phyloP scores from a whole-genome alignment of 306 rosid species.

The Quercus robur region DNA sequence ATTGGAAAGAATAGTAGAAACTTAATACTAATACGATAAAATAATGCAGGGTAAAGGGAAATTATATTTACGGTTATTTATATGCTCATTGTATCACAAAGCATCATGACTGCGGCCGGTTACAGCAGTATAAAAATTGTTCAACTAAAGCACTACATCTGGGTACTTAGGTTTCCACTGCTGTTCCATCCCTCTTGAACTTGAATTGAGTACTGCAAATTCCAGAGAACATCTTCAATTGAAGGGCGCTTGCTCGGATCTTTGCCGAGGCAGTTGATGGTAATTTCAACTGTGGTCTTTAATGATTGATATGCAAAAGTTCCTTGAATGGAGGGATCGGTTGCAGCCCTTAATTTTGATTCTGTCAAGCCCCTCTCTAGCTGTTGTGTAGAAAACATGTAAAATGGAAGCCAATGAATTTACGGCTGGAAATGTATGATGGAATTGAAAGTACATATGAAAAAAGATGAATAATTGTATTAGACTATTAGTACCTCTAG shows the following conservation, averaged over 20 bases:
- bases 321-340: slow-evolving; percentile 55
- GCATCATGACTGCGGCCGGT: not conserved
- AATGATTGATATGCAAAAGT: slow-evolving; percentile 64
- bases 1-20: not conserved
- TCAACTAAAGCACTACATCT: not conserved
- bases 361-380: slow-evolving; percentile 62
- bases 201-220: slow-evolving; percentile 85
- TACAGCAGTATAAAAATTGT: not conserved
- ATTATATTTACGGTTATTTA: not conserved
- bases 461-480: not conserved
- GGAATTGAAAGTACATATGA: not conserved
- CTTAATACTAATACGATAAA: not conserved
- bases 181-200: slow-evolving; percentile 90
- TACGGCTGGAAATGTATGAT: not conserved
- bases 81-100: not conserved
- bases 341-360: slow-evolving; percentile 25
- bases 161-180: slow-evolving; percentile 59
- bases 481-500: slow-evolving; percentile 42
- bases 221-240: slow-evolving; percentile 82
- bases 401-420: not conserved
- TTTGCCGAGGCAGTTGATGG: slow-evolving; percentile 62
- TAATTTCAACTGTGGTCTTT: slow-evolving; percentile 62
- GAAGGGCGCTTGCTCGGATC: slow-evolving; percentile 74
- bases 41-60: not conserved
- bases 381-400: slow-evolving; percentile 40